Conservation (phyloP, 257 asterid species). For the Solanum chilense region DNA sequence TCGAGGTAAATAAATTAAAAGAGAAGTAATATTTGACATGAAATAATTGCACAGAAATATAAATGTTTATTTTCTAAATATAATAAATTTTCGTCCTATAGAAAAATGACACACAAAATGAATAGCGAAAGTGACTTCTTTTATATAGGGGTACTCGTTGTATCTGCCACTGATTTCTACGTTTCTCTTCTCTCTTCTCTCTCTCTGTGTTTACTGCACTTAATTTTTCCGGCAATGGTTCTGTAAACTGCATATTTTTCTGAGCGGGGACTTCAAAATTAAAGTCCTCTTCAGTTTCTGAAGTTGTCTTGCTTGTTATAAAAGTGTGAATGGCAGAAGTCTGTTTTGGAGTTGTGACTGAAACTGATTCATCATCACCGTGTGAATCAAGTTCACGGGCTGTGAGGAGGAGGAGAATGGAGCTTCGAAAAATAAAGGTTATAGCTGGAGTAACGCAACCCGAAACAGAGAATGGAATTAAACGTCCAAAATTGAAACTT, state of each 20-base stretch:
- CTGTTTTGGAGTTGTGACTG: slow-evolving; percentile 33
- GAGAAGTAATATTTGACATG: background rate
- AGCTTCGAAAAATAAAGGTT: slow-evolving; percentile 24
- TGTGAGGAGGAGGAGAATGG: slow-evolving; percentile 49
- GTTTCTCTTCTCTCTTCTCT: background rate
- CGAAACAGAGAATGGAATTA: background rate
- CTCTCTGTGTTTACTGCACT: background rate
- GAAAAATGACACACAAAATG: background rate
- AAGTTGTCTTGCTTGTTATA: background rate
- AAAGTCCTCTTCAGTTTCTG: background rate
- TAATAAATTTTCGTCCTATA: background rate
- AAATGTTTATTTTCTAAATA: background rate
- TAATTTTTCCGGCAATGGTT: background rate
- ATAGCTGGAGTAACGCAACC: background rate
- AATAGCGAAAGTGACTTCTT: background rate
- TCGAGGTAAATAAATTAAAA: too few species aligned
- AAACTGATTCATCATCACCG: slow-evolving; percentile 21
- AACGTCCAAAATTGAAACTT: slow-evolving; percentile 30
- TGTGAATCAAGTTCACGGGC: slow-evolving; percentile 23
- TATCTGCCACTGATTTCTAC: background rate
- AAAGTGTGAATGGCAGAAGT: slow-evolving; percentile 46
- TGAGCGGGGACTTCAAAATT: background rate
- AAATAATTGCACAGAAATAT: background rate
- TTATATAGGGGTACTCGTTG: background rate
- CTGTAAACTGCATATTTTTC: background rate